phyloP scores from a whole-genome alignment of 1,139 yeast species.

The Blastobotrys raffinosifermentans region DNA sequence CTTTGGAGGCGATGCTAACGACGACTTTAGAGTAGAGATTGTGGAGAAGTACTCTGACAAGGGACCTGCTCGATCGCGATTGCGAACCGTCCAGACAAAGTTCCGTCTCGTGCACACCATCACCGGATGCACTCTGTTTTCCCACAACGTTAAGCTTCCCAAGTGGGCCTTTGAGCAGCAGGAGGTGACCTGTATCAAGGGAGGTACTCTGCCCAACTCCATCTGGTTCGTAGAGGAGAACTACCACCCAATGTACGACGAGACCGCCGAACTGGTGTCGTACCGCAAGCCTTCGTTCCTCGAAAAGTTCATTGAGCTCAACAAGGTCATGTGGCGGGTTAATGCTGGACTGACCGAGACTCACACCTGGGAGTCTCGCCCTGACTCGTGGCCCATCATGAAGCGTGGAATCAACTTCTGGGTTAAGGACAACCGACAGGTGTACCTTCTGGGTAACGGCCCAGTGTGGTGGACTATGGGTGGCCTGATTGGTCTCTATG shows the following conservation, averaged over 20 bases:
- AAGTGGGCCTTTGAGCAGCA: conserved; percentile 96
- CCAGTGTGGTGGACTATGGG: conserved; percentile 87
- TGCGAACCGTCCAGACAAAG: conserved; percentile 75
- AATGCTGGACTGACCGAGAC: conserved; percentile 79
- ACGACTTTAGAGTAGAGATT: conserved; percentile 88
- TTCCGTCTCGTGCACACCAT: conserved; percentile 85
- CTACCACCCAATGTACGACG: conserved; percentile 33
- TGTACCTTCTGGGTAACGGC: conserved; percentile 87
- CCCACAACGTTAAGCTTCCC: conserved; percentile 81
- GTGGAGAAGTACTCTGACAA: conserved; percentile 52
- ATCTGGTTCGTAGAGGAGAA: conserved; percentile 89
- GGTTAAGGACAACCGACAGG: conserved; percentile 69
- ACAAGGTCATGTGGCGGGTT: conserved; percentile 85
- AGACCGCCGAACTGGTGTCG: conserved; percentile 47
- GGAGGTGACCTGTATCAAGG: conserved; percentile 88
- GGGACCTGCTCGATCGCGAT: conserved; percentile 53
- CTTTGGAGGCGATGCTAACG: conserved; percentile 91
- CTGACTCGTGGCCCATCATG: conserved; percentile 84
- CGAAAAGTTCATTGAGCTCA: conserved; percentile 70
- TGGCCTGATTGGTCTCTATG: conserved; percentile 49
- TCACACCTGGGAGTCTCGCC: conserved; percentile 84
- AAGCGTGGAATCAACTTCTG: conserved; percentile 94
- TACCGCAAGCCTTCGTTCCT: conserved; percentile 62
- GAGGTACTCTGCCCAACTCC: conserved; percentile 68
- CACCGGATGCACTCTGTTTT: conserved; percentile 84